A percentile compares a stretch with the other conserved stretches of the same genome.
Evolutionary conservation across 2,329 filamentous ascomycete species (phyloP).

Genomic region (Alternaria tenuissima): DNA sequence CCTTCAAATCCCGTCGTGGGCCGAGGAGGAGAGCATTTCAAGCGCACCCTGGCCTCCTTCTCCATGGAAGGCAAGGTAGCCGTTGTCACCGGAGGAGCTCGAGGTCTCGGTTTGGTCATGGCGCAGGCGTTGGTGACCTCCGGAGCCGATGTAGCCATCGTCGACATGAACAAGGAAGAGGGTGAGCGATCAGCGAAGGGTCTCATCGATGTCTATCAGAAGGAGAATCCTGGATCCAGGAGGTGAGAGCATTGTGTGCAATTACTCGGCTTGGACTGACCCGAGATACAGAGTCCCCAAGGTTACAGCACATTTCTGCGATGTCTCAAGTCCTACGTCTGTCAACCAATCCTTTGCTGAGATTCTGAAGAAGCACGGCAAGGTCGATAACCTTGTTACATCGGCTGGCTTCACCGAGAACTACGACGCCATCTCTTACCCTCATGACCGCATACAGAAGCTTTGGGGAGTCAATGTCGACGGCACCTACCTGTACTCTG

Average conservation of each 20-base stretch:
- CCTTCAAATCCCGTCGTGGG: conserved; percentile 75
- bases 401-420: conserved; percentile 98
- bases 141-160: conserved; percentile 87
- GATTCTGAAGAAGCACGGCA: conserved; percentile 74
- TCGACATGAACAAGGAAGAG: conserved; percentile 92
- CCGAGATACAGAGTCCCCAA: conserved; percentile 68
- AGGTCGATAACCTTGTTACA: conserved; percentile 91
- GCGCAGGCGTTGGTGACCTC: conserved; percentile 88
- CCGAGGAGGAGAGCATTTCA: conserved; percentile 80
- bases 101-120: conserved; percentile 91
- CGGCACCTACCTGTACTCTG: conserved; percentile 89
- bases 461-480: conserved; percentile 94
- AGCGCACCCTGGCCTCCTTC: conserved; percentile 85
- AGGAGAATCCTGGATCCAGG: conserved; percentile 78
- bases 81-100: conserved; percentile 88
- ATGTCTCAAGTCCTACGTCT: conserved; percentile 81
- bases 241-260: conserved; percentile 57
- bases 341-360: conserved; percentile 78
- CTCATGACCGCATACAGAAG: conserved; percentile 88
- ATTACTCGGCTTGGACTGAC: conserved; percentile 6
- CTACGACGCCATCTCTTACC: conserved; percentile 90
- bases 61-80: conserved; percentile 84
- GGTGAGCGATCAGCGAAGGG: conserved; percentile 78
- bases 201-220: conserved; percentile 76
- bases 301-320: conserved; percentile 88